phyloP scores from a whole-genome alignment of 2,329 filamentous ascomycete genomes.

The Alternaria rosae region DNA sequence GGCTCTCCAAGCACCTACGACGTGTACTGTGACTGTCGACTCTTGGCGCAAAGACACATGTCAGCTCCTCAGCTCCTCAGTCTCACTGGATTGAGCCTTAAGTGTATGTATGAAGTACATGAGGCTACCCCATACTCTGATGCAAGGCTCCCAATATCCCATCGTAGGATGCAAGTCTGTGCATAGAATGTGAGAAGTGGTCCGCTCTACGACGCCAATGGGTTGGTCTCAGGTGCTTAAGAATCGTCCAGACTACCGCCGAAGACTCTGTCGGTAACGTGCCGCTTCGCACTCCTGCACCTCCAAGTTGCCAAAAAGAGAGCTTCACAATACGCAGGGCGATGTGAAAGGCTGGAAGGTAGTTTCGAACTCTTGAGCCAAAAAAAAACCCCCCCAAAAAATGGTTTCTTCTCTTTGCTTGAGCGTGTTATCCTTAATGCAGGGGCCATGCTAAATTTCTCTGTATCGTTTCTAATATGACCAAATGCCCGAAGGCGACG shows the following conservation, averaged over 20 bases:
- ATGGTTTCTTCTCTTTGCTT: not conserved
- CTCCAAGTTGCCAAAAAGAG: not conserved
- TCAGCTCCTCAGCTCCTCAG: not conserved
- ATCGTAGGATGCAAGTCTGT: not conserved
- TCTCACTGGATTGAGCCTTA: not conserved
- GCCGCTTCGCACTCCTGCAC: not conserved
- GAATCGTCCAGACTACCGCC: not conserved
- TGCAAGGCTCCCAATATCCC: not conserved
- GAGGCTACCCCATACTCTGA: not conserved
- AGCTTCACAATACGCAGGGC: not conserved
- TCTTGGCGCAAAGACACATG: not conserved
- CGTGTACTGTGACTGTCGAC: not conserved
- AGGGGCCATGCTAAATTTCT: slow-evolving; percentile 61
- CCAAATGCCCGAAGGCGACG: not conserved
- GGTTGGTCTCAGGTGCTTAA: not conserved
- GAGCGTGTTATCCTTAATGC: slow-evolving; percentile 85
- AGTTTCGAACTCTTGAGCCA: not conserved
- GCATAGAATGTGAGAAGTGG: not conserved
- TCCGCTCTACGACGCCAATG: not conserved
- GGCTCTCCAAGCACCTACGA: not conserved
- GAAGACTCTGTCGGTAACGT: not conserved
- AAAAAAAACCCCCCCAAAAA: not conserved
- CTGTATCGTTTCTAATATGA: slow-evolving; percentile 5
- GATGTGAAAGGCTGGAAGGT: not conserved
- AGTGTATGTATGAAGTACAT: not conserved